Conservation (phyloP, 2,329 filamentous ascomycete species). For the Fusarium napiforme region DNA sequence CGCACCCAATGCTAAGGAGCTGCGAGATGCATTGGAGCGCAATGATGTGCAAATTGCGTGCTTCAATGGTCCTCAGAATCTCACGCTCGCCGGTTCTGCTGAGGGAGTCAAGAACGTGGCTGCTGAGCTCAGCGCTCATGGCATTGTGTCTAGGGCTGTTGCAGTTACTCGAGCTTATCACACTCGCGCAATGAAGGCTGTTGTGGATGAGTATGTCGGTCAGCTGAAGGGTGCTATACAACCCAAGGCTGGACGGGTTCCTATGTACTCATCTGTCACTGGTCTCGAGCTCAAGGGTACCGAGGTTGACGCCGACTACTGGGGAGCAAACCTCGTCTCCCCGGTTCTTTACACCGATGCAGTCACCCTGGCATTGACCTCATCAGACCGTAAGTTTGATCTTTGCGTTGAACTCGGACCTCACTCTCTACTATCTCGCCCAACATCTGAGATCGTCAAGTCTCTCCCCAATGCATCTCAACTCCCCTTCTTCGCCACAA, state of each 20-base stretch:
- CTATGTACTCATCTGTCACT: constrained; percentile 39
- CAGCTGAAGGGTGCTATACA: constrained; percentile 23
- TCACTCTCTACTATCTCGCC: constrained; percentile 36
- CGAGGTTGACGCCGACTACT: constrained; percentile 37
- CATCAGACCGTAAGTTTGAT: constrained; percentile 26
- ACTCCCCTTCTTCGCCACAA: constrained; percentile 34
- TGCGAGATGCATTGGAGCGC: constrained; percentile 29
- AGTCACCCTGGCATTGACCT: constrained; percentile 32
- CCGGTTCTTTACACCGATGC: constrained; percentile 42
- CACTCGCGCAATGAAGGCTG: constrained; percentile 34
- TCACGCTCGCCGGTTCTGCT: constrained; percentile 34
- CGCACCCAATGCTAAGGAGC: constrained; percentile 27
- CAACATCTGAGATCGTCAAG: constrained; percentile 38
- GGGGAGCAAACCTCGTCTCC: constrained; percentile 39
- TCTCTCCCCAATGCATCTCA: constrained; percentile 20
- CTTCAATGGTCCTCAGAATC: constrained; percentile 39
- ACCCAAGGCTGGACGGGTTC: constrained; percentile 27
- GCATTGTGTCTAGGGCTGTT: constrained; percentile 33
- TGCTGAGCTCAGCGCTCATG: constrained; percentile 22
- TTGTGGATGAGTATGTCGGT: constrained; percentile 33
- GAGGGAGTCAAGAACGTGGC: constrained; percentile 35
- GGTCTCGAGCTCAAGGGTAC: constrained; percentile 30
- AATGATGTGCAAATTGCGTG: constrained; percentile 39
- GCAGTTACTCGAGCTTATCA: constrained; percentile 39
- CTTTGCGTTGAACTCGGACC: constrained; percentile 36